Conservation (phyloP, 306 rosid genomes). For the Begonia fuchsioides region DNA sequence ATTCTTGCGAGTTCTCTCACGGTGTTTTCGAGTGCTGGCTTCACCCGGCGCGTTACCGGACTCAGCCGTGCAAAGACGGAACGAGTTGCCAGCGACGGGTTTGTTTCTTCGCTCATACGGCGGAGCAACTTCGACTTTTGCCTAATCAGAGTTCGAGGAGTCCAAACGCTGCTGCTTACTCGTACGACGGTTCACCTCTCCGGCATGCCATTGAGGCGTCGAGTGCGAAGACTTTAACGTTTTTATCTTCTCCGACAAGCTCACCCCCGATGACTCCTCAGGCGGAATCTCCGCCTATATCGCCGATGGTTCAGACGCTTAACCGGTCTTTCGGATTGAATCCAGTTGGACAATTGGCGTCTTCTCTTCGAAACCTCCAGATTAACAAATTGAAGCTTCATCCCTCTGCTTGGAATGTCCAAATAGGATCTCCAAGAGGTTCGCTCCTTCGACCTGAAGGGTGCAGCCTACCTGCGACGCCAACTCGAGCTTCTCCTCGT, state of each 20-base stretch:
- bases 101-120: conserved; percentile 88
- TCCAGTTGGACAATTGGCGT: conserved; percentile 44
- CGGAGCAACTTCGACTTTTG: conserved; percentile 67
- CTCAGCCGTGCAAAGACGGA: conserved; percentile 96
- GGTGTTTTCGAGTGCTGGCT: conserved; percentile 99
- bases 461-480: conserved; percentile 54
- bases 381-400: conserved; percentile 51
- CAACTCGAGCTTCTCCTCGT: conserved; percentile 40
- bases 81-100: conserved; percentile 69
- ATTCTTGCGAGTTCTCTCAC: conserved; percentile 78
- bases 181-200: conserved; percentile 15
- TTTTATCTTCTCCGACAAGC: conserved; percentile 31
- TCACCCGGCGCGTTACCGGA: conserved; percentile 84
- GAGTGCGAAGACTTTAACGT: conserved; percentile 18
- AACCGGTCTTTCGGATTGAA: conserved; percentile 46
- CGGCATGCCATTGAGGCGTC: conserved; percentile 33
- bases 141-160: conserved; percentile 56
- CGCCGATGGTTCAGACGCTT: conserved; percentile 41
- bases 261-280: conserved; percentile 45
- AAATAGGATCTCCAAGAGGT: conserved; percentile 54
- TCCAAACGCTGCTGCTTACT: conserved; percentile 17
- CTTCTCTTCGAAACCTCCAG: conserved; percentile 55
- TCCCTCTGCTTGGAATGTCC: conserved; percentile 32
- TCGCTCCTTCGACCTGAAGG: conserved; percentile 57
- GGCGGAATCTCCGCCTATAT: conserved; percentile 58